phyloP scores from a whole-genome alignment of 805 yeast species.

The Schwanniomyces sp. region DNA sequence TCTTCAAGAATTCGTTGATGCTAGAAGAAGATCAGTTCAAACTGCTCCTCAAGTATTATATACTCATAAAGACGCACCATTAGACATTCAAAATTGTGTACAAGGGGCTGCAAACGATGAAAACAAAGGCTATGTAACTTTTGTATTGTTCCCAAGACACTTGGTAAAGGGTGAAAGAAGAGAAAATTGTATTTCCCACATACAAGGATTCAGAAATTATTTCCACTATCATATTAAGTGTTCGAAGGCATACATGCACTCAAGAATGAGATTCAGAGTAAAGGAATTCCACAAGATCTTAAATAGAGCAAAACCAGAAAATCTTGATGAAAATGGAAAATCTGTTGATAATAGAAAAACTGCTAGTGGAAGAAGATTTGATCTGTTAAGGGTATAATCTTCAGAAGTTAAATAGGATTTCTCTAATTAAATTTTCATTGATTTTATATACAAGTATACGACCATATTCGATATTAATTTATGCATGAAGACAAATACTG shows the following conservation, averaged over 20 bases:
- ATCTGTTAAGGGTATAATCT: constrained; percentile 17
- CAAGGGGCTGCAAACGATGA: constrained; percentile 39
- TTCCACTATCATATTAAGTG: constrained; percentile 99
- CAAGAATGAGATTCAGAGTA: constrained; percentile 96
- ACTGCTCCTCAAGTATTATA: constrained; percentile 97
- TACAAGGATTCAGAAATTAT: constrained; percentile 90
- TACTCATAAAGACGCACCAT: constrained; percentile 88
- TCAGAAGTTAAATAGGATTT: not conserved
- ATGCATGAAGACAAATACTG: not conserved
- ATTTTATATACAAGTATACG: not conserved
- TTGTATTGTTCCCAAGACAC: constrained; percentile 83
- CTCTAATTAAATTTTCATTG: not conserved
- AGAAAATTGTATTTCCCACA: constrained; percentile 87
- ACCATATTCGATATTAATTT: not conserved
- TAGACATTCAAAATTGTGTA: constrained; percentile 54
- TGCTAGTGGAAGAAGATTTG: constrained; percentile 71
- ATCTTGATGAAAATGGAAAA: constrained; percentile 65
- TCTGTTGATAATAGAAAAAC: constrained; percentile 56
- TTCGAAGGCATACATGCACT: constrained; percentile 96
- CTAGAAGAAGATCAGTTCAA: constrained; percentile 92
- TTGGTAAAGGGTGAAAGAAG: constrained; percentile 59
- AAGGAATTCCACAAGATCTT: constrained; percentile 91
- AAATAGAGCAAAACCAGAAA: constrained; percentile 96
- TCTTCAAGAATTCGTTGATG: constrained; percentile 92
- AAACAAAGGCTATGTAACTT: constrained; percentile 55